Evolutionary conservation across 2,329 filamentous ascomycete genomes (phyloP).

Genomic region (Microsporum audouinii): DNA sequence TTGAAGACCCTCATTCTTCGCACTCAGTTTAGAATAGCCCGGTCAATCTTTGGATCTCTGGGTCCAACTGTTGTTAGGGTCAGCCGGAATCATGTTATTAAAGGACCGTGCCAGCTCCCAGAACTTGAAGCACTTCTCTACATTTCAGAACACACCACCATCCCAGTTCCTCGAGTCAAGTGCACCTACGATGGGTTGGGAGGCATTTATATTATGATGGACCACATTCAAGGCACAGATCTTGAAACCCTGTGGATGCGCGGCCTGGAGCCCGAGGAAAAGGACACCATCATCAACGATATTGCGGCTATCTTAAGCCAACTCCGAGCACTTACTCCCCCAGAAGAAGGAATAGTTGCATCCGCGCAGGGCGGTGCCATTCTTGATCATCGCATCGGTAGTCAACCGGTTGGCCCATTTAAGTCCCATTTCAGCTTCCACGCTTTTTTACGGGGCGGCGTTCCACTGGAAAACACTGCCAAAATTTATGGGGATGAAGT

Average conservation of each 20-base stretch:
- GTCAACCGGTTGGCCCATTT: slow-evolving; percentile 12
- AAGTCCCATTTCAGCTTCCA: slow-evolving; percentile 12
- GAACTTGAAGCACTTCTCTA: slow-evolving; percentile 15
- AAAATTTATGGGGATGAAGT: slow-evolving; percentile 11
- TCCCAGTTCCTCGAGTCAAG: slow-evolving; percentile 12
- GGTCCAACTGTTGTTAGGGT: slow-evolving; percentile 12
- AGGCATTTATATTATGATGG: slow-evolving; percentile 13
- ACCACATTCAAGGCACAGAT: slow-evolving; percentile 9
- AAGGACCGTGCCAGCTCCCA: slow-evolving; percentile 12
- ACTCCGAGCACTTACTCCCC: slow-evolving; percentile 11
- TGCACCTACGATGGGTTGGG: slow-evolving; percentile 11
- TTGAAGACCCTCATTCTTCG: slow-evolving; percentile 12
- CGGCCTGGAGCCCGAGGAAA: slow-evolving; percentile 10
- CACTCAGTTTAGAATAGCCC: slow-evolving; percentile 12
- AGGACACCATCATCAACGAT: slow-evolving; percentile 11
- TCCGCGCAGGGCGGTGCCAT: slow-evolving; percentile 10
- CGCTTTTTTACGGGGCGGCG: slow-evolving; percentile 12
- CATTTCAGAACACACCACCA: slow-evolving; percentile 11
- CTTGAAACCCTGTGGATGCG: slow-evolving; percentile 13
- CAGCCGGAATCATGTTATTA: slow-evolving; percentile 10
- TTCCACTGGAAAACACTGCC: slow-evolving; percentile 11
- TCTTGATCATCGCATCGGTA: slow-evolving; percentile 13
- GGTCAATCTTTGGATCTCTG: slow-evolving; percentile 13
- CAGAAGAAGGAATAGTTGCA: slow-evolving; percentile 10
- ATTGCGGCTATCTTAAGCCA: slow-evolving; percentile 12